These are phyloP conservation scores for Litchi chinensis DNA, from an alignment of 345 rosid genomes.

Conservation along the genomic window DNA sequence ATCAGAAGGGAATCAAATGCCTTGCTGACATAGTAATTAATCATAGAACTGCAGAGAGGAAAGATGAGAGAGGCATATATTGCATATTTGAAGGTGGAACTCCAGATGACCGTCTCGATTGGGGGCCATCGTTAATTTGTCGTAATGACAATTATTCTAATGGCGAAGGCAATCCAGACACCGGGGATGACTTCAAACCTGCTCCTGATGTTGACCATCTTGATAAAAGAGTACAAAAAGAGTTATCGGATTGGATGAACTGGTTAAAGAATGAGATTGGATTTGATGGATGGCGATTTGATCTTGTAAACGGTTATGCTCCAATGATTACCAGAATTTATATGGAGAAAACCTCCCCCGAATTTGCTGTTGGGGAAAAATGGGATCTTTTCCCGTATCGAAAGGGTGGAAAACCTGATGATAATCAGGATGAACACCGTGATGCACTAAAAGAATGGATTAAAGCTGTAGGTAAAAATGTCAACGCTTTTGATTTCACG, in stretches of 20 bases:
- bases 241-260: conserved; percentile 86
- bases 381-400: conserved; percentile 56
- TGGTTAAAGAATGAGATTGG: conserved; percentile 81
- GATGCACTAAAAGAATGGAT: conserved; percentile 59
- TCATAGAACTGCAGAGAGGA: conserved; percentile 76
- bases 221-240: conserved; percentile 61
- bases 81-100: conserved; percentile 88
- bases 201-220: conserved; percentile 93
- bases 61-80: conserved; percentile 65
- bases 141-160: conserved; percentile 51
- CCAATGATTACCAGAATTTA: conserved; percentile 51
- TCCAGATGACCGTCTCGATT: conserved; percentile 71
- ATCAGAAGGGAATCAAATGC: conserved; percentile 61
- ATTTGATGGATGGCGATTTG: conserved; percentile 78
- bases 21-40: conserved; percentile 87
- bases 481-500: conserved; percentile 81
- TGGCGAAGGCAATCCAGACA: conserved; percentile 73
- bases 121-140: conserved; percentile 82
- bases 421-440: conserved; percentile 63
- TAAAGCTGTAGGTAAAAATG: conserved; percentile 54
- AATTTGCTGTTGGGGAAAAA: conserved; percentile 82
- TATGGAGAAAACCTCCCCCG: conserved; percentile 52
- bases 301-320: conserved; percentile 69
- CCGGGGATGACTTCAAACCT: conserved; percentile 45
- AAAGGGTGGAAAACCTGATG: conserved; percentile 61